phyloP scores from a whole-genome alignment of 106 monocot genomes.

The Posidonia australis region DNA sequence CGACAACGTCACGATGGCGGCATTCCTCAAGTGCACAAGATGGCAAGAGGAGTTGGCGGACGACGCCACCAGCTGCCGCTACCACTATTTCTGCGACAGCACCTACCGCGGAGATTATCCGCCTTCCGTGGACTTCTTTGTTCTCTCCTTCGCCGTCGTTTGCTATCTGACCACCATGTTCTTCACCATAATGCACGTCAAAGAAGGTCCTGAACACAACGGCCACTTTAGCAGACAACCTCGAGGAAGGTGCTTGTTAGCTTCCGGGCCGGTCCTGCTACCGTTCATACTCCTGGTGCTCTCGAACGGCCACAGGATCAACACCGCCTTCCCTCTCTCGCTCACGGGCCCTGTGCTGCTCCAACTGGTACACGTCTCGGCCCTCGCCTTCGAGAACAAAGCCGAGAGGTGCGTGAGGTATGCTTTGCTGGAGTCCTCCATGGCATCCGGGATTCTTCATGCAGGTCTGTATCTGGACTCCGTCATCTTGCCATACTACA shows the following conservation, averaged over 20 bases:
- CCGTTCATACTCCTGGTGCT: slow-evolving; percentile 49
- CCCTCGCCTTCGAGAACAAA: slow-evolving; percentile 49
- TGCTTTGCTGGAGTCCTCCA: slow-evolving; percentile 63
- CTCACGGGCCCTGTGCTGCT: slow-evolving; percentile 46
- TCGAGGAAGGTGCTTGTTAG: slow-evolving; percentile 35
- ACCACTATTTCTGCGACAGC: slow-evolving; percentile 74
- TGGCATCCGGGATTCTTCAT: slow-evolving; percentile 73
- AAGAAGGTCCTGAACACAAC: neutral
- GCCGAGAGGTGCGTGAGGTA: slow-evolving; percentile 30
- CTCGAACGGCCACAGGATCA: slow-evolving; percentile 47
- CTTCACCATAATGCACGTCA: slow-evolving; percentile 33
- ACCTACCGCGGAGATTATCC: slow-evolving; percentile 40
- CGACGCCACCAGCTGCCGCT: slow-evolving; percentile 35
- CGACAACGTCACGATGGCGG: slow-evolving; percentile 1
- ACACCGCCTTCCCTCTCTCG: slow-evolving; percentile 54
- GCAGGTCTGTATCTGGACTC: slow-evolving; percentile 58
- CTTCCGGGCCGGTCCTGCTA: slow-evolving; percentile 60
- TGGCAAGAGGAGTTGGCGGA: slow-evolving; percentile 63
- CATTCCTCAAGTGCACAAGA: slow-evolving; percentile 72
- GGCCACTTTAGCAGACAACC: neutral
- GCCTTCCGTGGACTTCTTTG: slow-evolving; percentile 29
- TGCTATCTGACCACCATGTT: slow-evolving; percentile 29
- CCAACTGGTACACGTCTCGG: slow-evolving; percentile 55
- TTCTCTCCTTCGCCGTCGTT: slow-evolving; percentile 26
- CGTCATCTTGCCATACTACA: slow-evolving; percentile 72